These are phyloP conservation scores for Emydomyces testavorans DNA, from an alignment of 2,329 filamentous ascomycete species.

Conservation along the genomic window DNA sequence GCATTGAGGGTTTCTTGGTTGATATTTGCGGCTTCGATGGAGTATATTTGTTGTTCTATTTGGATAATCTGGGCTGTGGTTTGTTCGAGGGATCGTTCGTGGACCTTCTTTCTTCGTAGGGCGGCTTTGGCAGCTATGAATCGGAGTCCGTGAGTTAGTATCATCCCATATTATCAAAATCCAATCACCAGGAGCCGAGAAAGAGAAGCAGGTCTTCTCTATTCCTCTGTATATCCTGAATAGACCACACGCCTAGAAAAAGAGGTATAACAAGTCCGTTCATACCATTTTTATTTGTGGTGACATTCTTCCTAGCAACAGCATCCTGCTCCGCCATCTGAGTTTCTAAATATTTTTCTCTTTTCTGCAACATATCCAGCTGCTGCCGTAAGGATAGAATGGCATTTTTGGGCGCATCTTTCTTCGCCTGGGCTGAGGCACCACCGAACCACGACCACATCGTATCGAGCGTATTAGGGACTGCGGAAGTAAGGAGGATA, in stretches of 20 bases:
- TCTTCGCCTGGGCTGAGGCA: constrained; percentile 67
- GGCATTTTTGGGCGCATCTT: constrained; percentile 92
- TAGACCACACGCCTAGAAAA: neutral
- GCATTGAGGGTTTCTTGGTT: constrained; percentile 91
- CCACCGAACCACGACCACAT: constrained; percentile 92
- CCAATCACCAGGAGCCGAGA: too few relatives aligned
- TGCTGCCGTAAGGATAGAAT: constrained; percentile 79
- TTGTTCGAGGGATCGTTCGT: constrained; percentile 84
- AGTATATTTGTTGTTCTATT: constrained; percentile 88
- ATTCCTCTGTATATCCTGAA: too few relatives aligned
- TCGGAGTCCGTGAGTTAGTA: constrained; percentile 2
- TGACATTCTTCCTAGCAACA: constrained; percentile 78
- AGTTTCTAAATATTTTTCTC: constrained; percentile 77
- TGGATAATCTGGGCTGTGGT: constrained; percentile 82
- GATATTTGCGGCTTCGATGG: constrained; percentile 96
- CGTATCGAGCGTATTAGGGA: constrained; percentile 16
- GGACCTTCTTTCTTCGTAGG: constrained; percentile 83
- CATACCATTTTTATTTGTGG: constrained; percentile 81
- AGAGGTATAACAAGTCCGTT: constrained; percentile 13
- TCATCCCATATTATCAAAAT: neutral
- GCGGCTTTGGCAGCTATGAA: constrained; percentile 73
- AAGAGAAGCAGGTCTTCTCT: too few relatives aligned
- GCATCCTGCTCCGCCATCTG: constrained; percentile 90
- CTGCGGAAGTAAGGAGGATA: constrained; percentile 4
- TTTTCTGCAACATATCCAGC: constrained; percentile 94